Base-by-base conservation (phyloP, 2,329 filamentous ascomycete species). In the Ceratocystis eucalypticola region DNA sequence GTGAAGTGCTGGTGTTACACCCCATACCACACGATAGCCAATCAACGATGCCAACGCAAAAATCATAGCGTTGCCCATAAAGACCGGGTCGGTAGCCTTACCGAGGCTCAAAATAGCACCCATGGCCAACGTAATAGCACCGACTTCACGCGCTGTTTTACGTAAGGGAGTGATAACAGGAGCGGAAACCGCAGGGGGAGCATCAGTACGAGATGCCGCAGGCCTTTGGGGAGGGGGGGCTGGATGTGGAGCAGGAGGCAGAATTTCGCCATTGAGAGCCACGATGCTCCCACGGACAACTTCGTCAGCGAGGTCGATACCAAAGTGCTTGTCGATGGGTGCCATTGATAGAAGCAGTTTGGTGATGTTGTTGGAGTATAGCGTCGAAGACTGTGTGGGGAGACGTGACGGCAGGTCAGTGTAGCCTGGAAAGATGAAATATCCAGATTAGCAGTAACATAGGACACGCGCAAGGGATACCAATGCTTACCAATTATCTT, bases 301-400 rank as follows among this genome's bases (percentile, higher is more conserved):
- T 74, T 95, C 91, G 70, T 96, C 91, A 0, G 83, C 81, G 3
- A 95, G 78, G 71, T 95, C 89, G 59, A 96, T 80, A 6, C 89
- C 89, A 69, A 91, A 96, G 46, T 87, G 82, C 69, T 89, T 91
- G 1, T 91, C 85, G 68, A 87, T 82, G 0, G 90, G 89, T 1
- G 85, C 76, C 80, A 96, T 90, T 0, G 91, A 94, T 8, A 96
- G 80, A 33, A 96, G 78, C 67, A 92, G 88, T 73, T 96, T 96
- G 70, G 87, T 91, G 71, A 96, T 92, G 73, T 96, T 96, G 80
- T 96, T 96, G 1, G 89, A 94, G 75, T 96, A 96, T 22, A 96
- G 78, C 0, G 89, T 95, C 0, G 91, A 95, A 0, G 91, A 90
- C 74, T 96, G 91, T 0, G 91, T 95, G 0, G 91, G 90, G 1